phyloP scores from a whole-genome alignment of 1,139 yeast species.

The Meyerozyma smithsonii region DNA sequence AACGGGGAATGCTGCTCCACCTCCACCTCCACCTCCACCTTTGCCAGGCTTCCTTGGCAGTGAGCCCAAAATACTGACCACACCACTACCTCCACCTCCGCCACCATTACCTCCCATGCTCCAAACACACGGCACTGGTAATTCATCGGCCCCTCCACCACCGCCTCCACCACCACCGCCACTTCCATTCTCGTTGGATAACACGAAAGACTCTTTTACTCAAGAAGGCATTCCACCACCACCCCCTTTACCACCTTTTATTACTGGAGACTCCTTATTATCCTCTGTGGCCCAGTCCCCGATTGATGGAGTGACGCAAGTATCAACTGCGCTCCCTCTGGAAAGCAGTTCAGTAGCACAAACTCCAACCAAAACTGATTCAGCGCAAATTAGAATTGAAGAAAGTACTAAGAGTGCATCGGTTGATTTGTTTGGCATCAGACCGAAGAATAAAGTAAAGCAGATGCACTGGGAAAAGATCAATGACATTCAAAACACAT shows the following conservation, averaged over 20 bases:
- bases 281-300: constrained; percentile 9
- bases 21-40: constrained; percentile 8
- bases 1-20: constrained; percentile 3
- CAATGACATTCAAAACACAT: constrained; percentile 63
- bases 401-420: not conserved
- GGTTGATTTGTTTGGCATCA: constrained; percentile 14
- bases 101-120: constrained; percentile 26
- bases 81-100: constrained; percentile 31
- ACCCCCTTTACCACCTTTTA: constrained; percentile 15
- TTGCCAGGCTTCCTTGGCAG: not conserved
- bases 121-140: constrained; percentile 7
- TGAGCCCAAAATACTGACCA: constrained; percentile 13
- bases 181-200: constrained; percentile 7
- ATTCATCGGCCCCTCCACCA: constrained; percentile 16
- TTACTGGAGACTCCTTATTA: constrained; percentile 6
- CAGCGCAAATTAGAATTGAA: not conserved
- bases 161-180: constrained; percentile 27
- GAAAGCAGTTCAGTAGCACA: constrained; percentile 6
- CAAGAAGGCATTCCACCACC: constrained; percentile 18
- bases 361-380: constrained; percentile 4
- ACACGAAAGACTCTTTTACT: not conserved
- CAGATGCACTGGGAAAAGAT: constrained; percentile 96
- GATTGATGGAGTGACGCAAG: constrained; percentile 12
- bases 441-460: constrained; percentile 67
- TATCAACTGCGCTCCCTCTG: constrained; percentile 14